Evolutionary conservation across 208 protist species (phyloP), one percentile per base, ranked within the genome.

Genomic region (Trypanosoma grayi): DNA sequence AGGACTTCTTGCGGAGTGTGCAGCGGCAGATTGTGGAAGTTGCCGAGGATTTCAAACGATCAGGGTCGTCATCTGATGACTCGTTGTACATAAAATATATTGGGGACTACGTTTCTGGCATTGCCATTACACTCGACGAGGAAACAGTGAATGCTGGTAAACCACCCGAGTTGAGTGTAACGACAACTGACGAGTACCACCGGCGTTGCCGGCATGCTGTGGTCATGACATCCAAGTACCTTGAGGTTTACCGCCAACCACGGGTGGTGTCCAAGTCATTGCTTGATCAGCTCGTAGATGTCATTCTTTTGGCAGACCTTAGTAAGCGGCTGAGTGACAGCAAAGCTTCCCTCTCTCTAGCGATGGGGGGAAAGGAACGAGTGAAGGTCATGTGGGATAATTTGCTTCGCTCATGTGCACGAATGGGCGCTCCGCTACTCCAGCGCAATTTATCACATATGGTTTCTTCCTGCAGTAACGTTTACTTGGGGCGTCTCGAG

Each of bases 351-450:
- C 50, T 92, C 27, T 66, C 72, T 39, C 53, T 58, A 24, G 75
- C 78, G 20, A 77, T 88, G 40, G 48, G 79, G 34, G 70, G 71
- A 36, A 65, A 79, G 34, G 62, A 83, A 22, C 60, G 70, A 30
- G 83, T 93, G 1, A 64, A 74, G 27, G 66, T 93, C 48, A 75
- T 78, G 53, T 93, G 87, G 87, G 73, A 70, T 37, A 75, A 63
- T 44, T 69, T 93, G 33, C 31, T 77, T 30, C 50, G 27, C 1
- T 30, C 58, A 6, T 79, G 78, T 60, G 36, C 59, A 47, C 61
- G 60, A 6, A 55, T 87, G 8, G 57, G 64, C 18, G 60, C 52
- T 40, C 47, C 39, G 22, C 36, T 73, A 22, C 24, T 30, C 9
- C 60, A 51, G 22, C 25, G 37, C 25, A 77, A 81, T 16, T 66